These are phyloP conservation scores for Abeoforma whisleri DNA, from an alignment of 78 protist species.

Conservation along the genomic window DNA sequence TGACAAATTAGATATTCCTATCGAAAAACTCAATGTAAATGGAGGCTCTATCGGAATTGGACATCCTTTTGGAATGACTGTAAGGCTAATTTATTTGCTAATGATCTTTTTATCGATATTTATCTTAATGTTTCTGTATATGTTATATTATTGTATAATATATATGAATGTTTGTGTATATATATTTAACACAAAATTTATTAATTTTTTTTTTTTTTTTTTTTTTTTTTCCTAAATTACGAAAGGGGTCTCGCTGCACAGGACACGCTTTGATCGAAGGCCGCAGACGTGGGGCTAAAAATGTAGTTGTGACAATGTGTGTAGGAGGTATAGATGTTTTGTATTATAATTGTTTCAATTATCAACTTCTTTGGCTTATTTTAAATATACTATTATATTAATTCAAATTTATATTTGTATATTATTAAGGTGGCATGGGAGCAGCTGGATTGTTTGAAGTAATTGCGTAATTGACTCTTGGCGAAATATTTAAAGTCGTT, in stretches of 20 bases:
- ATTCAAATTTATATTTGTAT: too few relatives aligned
- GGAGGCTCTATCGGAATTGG: constrained; percentile 97
- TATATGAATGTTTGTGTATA: too few relatives aligned
- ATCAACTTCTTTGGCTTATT: too few relatives aligned
- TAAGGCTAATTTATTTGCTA: constrained; percentile 49
- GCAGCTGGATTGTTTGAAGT: constrained; percentile 32
- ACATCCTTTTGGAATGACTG: constrained; percentile 94
- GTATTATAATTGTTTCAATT: too few relatives aligned
- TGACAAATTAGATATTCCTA: constrained; percentile 45
- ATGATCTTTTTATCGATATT: too few relatives aligned
- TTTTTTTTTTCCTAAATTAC: background rate
- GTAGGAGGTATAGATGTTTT: constrained; percentile 24
- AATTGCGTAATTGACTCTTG: too few relatives aligned
- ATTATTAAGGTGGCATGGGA: constrained; percentile 33
- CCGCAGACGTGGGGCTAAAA: background rate
- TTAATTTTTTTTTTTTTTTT: too few relatives aligned
- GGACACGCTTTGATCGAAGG: constrained; percentile 1
- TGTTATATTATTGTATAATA: too few relatives aligned
- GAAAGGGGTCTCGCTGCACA: background rate
- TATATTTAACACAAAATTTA: too few relatives aligned
- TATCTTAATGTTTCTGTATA: constrained; percentile 34
- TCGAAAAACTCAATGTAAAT: constrained; percentile 75
- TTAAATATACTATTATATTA: too few relatives aligned
- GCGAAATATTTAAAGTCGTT: too few relatives aligned
- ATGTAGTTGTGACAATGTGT: constrained; percentile 41